phyloP scores from a whole-genome alignment of 2,329 filamentous ascomycete species.

The Neofusicoccum sp. region DNA sequence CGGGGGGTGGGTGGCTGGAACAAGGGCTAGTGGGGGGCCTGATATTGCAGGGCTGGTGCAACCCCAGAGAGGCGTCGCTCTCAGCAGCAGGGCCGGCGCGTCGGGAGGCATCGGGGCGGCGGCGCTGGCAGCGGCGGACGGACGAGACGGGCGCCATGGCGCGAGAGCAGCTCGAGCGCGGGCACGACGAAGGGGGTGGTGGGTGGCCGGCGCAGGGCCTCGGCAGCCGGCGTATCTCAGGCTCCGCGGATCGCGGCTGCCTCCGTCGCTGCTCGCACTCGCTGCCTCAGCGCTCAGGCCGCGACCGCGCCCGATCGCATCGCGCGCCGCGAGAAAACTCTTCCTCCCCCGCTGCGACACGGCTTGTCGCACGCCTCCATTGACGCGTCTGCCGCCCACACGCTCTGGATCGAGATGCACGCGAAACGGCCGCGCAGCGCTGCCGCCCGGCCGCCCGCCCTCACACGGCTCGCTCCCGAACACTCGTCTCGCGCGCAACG shows the following conservation, averaged over 20 bases:
- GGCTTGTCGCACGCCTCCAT: constrained; percentile 7
- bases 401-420: not conserved
- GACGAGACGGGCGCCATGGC: constrained; percentile 2
- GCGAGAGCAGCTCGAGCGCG: not conserved
- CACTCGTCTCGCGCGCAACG: constrained; percentile 17
- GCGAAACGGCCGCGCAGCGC: constrained; percentile 2
- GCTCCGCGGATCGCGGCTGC: not conserved
- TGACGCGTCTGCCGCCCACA: constrained; percentile 15
- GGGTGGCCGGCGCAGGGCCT: not conserved
- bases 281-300: constrained; percentile 7
- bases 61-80: constrained; percentile 14
- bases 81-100: constrained; percentile 12
- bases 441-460: constrained; percentile 5
- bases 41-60: constrained; percentile 20
- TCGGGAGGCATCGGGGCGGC: constrained; percentile 11
- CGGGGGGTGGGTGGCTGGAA: constrained; percentile 21
- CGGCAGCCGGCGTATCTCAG: constrained; percentile 7
- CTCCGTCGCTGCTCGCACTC: not conserved
- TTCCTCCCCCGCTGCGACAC: constrained; percentile 6
- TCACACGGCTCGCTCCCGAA: constrained; percentile 18
- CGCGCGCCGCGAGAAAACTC: not conserved
- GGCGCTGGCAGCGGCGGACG: not conserved
- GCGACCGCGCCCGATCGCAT: not conserved
- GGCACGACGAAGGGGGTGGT: not conserved
- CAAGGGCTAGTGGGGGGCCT: constrained; percentile 22